phyloP scores from a whole-genome alignment of 805 yeast species.

The Kluyveromyces lactis region DNA sequence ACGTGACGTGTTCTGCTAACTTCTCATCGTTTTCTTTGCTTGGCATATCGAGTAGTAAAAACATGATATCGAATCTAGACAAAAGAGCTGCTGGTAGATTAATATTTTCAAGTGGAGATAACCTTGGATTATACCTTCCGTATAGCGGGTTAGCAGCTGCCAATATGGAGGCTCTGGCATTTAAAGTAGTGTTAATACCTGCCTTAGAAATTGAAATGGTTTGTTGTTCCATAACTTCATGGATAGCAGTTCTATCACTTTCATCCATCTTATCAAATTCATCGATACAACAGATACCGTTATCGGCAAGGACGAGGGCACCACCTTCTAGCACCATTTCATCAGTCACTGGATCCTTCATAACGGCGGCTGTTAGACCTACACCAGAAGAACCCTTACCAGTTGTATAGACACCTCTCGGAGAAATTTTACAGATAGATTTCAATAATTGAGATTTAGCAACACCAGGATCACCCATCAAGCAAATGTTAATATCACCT shows the following conservation, averaged over 20 bases:
- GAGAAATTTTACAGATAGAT: conserved; percentile 85
- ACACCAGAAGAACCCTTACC: conserved; percentile 99
- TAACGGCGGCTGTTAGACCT: conserved; percentile 97
- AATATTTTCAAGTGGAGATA: conserved; percentile 91
- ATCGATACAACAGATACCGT: conserved; percentile 97
- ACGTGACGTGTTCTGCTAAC: conserved; percentile 89
- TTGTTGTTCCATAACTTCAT: conserved; percentile 98
- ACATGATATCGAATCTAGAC: conserved; percentile 89
- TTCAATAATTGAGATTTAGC: conserved; percentile 95
- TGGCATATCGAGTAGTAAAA: conserved; percentile 80
- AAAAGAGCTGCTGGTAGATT: conserved; percentile 93
- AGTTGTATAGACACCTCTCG: conserved; percentile 94
- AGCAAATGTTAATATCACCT: conserved; percentile 91
- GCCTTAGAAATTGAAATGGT: conserved; percentile 96
- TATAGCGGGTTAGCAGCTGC: conserved; percentile 99
- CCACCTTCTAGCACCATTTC: conserved; percentile 98
- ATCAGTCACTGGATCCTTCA: conserved; percentile 98
- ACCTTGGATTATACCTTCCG: conserved; percentile 84
- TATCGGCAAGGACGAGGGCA: conserved; percentile 92
- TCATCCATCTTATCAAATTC: conserved; percentile 99
- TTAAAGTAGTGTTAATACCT: conserved; percentile 91
- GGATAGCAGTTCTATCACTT: conserved; percentile 86
- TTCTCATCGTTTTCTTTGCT: conserved; percentile 69
- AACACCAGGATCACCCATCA: conserved; percentile 99
- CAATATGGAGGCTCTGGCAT: conserved; percentile 88